These are phyloP conservation scores for Fusarium sororula DNA, from an alignment of 2,329 filamentous ascomycete species.

Conservation along the genomic window DNA sequence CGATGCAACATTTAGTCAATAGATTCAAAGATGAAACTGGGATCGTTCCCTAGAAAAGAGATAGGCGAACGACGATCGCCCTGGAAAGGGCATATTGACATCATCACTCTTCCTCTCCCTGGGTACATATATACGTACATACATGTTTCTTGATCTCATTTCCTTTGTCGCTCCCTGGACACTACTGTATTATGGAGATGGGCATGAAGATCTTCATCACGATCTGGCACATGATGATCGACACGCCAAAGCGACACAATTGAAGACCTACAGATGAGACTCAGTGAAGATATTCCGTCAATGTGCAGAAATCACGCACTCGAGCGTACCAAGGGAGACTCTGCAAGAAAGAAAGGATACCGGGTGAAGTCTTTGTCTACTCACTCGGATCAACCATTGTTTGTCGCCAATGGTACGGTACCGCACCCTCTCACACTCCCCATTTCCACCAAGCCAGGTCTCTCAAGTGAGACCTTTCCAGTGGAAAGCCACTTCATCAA, in stretches of 20 bases:
- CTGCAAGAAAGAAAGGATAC: neutral
- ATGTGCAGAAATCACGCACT: neutral
- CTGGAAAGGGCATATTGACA: conserved; percentile 21
- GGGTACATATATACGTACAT: neutral
- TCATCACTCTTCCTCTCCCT: conserved; percentile 25
- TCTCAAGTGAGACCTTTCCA: conserved; percentile 21
- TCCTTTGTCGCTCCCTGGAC: conserved; percentile 17
- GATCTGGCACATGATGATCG: conserved; percentile 24
- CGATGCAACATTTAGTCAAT: conserved; percentile 25
- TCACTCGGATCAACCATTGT: neutral
- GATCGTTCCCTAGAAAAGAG: conserved; percentile 10
- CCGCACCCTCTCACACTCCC: conserved; percentile 11
- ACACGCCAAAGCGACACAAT: conserved; percentile 5
- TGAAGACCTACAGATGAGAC: conserved; percentile 29
- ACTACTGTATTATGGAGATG: neutral
- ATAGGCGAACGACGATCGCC: conserved; percentile 21
- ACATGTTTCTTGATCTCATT: conserved; percentile 21
- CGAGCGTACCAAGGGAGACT: conserved; percentile 7
- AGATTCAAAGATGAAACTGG: conserved; percentile 3
- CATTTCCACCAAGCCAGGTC: conserved; percentile 12
- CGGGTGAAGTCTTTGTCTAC: neutral
- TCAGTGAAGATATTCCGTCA: conserved; percentile 25
- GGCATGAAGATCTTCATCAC: conserved; percentile 10
- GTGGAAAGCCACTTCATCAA: conserved; percentile 10
- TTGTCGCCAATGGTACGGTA: neutral